Evolutionary conservation across 768 basidiomycete species (phyloP).

Genomic region (Collybiopsis confluens): DNA sequence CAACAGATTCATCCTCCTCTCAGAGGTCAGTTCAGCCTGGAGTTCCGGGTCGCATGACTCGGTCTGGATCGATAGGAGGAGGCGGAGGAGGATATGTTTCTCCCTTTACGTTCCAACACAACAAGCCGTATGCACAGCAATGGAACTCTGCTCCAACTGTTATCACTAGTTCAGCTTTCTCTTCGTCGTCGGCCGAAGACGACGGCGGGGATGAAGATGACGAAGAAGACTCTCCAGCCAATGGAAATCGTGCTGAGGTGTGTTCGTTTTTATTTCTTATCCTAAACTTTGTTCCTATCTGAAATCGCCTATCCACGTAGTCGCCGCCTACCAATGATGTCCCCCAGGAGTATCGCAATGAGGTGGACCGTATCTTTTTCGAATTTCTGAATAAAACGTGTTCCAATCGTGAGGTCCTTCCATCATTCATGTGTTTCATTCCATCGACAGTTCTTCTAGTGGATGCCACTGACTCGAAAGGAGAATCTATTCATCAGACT

Average conservation of each 20-base stretch:
- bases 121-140: conserved; percentile 16
- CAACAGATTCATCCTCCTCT: background rate
- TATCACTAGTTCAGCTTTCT: background rate
- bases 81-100: conserved; percentile 38
- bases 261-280: background rate
- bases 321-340: conserved; percentile 43
- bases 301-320: background rate
- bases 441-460: conserved; percentile 43
- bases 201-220: conserved; percentile 45
- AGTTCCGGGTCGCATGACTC: conserved; percentile 49
- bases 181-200: conserved; percentile 18
- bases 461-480: conserved; percentile 89
- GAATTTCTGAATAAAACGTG: conserved; percentile 85
- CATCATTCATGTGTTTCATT: conserved; percentile 4
- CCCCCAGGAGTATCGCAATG: conserved; percentile 72
- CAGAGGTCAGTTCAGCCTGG: background rate
- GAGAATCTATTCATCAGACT: conserved; percentile 95
- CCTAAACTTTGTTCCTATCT: background rate
- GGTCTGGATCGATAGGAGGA: conserved; percentile 53
- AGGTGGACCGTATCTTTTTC: conserved; percentile 89
- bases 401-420: conserved; percentile 74
- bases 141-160: background rate
- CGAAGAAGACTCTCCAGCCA: conserved; percentile 5
- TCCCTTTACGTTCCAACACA: conserved; percentile 32
- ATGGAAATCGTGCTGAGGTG: conserved; percentile 2